phyloP scores from a whole-genome alignment of 306 rosid genomes.

The Rubus idaeus region DNA sequence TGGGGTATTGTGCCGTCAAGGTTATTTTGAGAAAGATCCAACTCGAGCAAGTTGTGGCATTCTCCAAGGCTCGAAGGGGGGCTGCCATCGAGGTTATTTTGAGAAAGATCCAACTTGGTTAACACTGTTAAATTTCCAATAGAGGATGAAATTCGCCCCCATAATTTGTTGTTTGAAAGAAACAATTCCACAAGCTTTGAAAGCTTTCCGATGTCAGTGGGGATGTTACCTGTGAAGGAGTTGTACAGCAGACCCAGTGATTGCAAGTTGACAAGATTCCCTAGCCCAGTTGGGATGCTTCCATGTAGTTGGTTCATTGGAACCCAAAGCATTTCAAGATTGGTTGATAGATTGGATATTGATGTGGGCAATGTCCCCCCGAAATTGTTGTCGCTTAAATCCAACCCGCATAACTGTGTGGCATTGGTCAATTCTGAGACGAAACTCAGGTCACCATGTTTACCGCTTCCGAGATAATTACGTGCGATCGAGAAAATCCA shows the following conservation, averaged over 20 bases:
- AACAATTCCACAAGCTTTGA: no score
- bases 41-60: neutral
- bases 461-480: neutral
- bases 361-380: neutral
- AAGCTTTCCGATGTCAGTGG: neutral
- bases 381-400: no score
- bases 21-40: neutral
- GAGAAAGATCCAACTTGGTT: no score
- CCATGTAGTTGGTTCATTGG: neutral
- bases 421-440: neutral
- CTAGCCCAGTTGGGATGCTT: neutral
- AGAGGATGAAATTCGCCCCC: neutral
- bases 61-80: neutral
- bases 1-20: neutral
- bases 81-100: neutral
- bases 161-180: neutral
- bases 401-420: neutral
- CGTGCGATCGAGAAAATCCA: accelerated
- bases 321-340: accelerated
- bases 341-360: neutral
- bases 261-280: neutral
- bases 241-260: accelerated
- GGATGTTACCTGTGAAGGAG: neutral
- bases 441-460: neutral
- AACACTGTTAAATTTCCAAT: neutral